Conservation (phyloP, 805 yeast genomes). For the Metschnikowia lochheadii region DNA sequence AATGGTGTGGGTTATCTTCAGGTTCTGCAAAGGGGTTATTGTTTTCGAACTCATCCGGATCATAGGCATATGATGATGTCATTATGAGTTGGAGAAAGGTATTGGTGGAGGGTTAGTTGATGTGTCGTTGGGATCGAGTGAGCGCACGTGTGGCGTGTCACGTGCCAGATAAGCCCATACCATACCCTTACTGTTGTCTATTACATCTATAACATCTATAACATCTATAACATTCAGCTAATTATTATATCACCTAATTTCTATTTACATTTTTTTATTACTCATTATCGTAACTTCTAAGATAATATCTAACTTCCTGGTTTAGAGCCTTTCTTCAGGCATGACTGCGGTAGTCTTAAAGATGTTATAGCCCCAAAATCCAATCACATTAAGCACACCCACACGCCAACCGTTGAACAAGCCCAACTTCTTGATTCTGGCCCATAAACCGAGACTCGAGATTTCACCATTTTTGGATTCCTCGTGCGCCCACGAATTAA, state of each 20-base stretch:
- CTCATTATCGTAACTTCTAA: too few relatives aligned
- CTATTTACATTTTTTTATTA: too few relatives aligned
- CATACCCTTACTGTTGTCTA: too few relatives aligned
- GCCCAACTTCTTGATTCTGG: constrained; percentile 28
- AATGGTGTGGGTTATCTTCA: not conserved
- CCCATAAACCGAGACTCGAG: constrained; percentile 38
- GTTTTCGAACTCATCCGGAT: constrained; percentile 44
- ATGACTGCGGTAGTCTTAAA: constrained; percentile 41
- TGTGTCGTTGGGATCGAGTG: constrained; percentile 4
- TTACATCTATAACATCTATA: too few relatives aligned
- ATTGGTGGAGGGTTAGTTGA: not conserved
- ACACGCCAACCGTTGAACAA: constrained; percentile 89
- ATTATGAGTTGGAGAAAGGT: constrained; percentile 16
- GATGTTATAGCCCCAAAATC: constrained; percentile 75
- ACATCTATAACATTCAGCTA: too few relatives aligned
- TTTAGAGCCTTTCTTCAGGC: constrained; percentile 18
- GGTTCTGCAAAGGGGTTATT: constrained; percentile 43
- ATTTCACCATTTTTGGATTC: constrained; percentile 13
- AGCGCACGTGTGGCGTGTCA: constrained; percentile 1
- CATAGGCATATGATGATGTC: constrained; percentile 44
- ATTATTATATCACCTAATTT: too few relatives aligned
- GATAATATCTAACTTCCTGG: not conserved
- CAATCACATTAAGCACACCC: constrained; percentile 71
- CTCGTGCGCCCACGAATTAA: constrained; percentile 21
- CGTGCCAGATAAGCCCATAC: not conserved